Evolutionary conservation across 441 rosid genomes (phyloP).

Genomic region (Jatropha podagrica): DNA sequence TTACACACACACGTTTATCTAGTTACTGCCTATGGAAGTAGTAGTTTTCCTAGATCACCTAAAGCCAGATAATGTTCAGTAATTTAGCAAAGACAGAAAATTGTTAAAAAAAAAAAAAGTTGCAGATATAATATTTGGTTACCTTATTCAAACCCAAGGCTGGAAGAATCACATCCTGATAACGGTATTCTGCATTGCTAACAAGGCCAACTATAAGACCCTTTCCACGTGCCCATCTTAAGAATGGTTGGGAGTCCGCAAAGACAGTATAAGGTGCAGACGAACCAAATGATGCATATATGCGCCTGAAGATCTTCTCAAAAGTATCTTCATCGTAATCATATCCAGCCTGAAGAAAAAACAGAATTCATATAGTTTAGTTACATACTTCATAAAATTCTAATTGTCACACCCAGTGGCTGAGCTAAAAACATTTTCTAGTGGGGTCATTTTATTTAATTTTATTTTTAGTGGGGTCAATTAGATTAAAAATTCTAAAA

Average conservation of each 20-base stretch:
- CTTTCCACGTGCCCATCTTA: constrained; percentile 75
- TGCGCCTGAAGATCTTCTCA: constrained; percentile 81
- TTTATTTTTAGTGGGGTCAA: too few species aligned
- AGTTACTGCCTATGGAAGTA: not conserved
- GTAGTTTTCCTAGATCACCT: not conserved
- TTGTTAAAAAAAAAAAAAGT: not conserved
- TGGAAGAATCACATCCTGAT: constrained; percentile 89
- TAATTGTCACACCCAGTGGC: not conserved
- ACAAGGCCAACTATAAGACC: constrained; percentile 78
- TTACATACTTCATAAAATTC: not conserved
- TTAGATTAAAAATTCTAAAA: too few species aligned
- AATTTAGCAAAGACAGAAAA: not conserved
- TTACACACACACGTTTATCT: not conserved
- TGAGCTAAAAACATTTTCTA: too few species aligned
- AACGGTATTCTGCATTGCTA: constrained; percentile 90
- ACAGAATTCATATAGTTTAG: not conserved
- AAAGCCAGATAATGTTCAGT: too few species aligned
- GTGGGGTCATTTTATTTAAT: too few species aligned
- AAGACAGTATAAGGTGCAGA: constrained; percentile 87
- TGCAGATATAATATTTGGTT: constrained; percentile 9
- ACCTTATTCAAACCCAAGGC: constrained; percentile 84
- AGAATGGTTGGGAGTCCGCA: constrained; percentile 77
- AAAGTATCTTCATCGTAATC: constrained; percentile 90
- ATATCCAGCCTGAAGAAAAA: constrained; percentile 79
- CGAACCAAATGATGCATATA: constrained; percentile 94